Base-by-base conservation (phyloP, 1,284 basidiomycete species). In the Tausonia pullulans region DNA sequence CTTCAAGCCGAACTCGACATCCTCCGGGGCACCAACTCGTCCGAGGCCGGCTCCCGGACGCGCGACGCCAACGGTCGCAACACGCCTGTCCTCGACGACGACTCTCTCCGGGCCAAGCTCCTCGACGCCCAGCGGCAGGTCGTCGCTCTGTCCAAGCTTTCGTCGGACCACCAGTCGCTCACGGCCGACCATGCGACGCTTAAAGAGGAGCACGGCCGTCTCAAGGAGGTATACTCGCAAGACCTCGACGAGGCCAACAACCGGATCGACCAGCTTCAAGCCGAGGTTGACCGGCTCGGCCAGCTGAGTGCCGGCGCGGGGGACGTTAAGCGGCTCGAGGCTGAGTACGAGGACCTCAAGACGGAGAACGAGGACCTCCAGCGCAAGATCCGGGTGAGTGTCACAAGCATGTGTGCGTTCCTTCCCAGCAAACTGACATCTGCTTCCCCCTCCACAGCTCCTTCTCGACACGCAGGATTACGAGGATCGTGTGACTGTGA, bases 351-450 rank as follows among this genome's bases (percentile, higher is more conserved):
- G 56, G 88, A 85, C 70, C 81, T 91, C 64, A 85, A 84, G 72
- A 82, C 79, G 73, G 90, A 93, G 75, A 90, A 92, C 73, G 86
- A 89, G 71, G 82, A 88, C 71, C 81, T 93, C 62, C 86, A 86
- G 40, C 88, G 89, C 75, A 90, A 90, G 80, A 89, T 91, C 69
- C 86, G 84, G 67, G 55, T 57, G 14, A 11, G 55, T 57, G 3
- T 4, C 43, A 10, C 4, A 16, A 13, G 9, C 51, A 7, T 52
- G 48, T 14, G 48, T 49, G 48, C 48, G 8, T 49, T 49, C 48
- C 48, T 14, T 49, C 48, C 48, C 48, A 49, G 48, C 48, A 55
- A 8, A 16, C 9, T 7, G n/a, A 6, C 9, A 16, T 16, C 51
- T 52, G 11, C 51, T 14, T 6, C 2, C 1, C 27, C 50, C 50